Evolutionary conservation across 352 stramenopile genomes (phyloP).

Genomic region (Phytopythium aichiense): DNA sequence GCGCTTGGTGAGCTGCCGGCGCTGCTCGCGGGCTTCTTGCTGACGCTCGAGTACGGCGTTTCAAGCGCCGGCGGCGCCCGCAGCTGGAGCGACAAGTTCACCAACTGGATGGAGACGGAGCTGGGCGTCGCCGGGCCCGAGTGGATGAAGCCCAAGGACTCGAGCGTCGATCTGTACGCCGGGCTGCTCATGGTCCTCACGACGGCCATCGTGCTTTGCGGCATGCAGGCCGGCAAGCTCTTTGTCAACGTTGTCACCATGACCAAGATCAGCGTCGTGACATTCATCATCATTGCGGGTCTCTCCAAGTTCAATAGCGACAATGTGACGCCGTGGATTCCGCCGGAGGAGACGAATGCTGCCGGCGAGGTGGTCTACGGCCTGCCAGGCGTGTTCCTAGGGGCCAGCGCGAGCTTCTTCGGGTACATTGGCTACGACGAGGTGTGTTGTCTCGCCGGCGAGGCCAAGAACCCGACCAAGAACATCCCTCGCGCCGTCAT

Average conservation of each 20-base stretch:
- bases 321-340: slow-evolving; percentile 88
- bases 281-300: slow-evolving; percentile 91
- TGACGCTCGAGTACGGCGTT: slow-evolving; percentile 94
- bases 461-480: slow-evolving; percentile 79
- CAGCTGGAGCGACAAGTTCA: slow-evolving; percentile 93
- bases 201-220: slow-evolving; percentile 68
- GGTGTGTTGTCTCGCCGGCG: slow-evolving; percentile 91
- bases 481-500: slow-evolving; percentile 90
- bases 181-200: slow-evolving; percentile 71
- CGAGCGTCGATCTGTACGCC: slow-evolving; percentile 61
- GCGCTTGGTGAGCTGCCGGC: slow-evolving; percentile 91
- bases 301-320: slow-evolving; percentile 73
- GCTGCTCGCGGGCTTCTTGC: slow-evolving; percentile 80
- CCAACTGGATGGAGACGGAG: slow-evolving; percentile 67
- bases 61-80: slow-evolving; percentile 88
- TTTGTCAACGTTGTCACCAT: slow-evolving; percentile 90
- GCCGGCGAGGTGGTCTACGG: slow-evolving; percentile 51
- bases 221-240: slow-evolving; percentile 86
- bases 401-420: slow-evolving; percentile 93
- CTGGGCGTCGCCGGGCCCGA: slow-evolving; percentile 32
- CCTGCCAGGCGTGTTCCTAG: slow-evolving; percentile 80
- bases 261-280: slow-evolving; percentile 88
- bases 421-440: slow-evolving; percentile 97
- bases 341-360: slow-evolving; percentile 21
- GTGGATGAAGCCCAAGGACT: slow-evolving; percentile 71